A percentile compares a stretch with the other conserved stretches of the same genome.
phyloP scores from a whole-genome alignment of 2,329 filamentous ascomycete species.

The Curvularia spicifera region DNA sequence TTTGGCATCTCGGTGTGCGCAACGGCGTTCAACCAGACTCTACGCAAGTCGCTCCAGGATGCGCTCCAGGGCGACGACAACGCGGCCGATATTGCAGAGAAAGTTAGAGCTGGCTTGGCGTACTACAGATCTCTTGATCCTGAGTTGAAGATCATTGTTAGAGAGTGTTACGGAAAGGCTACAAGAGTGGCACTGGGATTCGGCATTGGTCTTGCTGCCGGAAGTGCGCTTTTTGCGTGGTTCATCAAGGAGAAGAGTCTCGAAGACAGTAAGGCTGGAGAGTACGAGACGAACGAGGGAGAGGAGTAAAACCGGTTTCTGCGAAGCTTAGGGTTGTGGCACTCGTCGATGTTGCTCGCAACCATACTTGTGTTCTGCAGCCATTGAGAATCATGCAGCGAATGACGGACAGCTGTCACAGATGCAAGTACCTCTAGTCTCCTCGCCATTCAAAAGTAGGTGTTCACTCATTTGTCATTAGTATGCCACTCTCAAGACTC shows the following conservation, averaged over 20 bases:
- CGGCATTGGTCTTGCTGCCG: slow-evolving; percentile 58
- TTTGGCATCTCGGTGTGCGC: slow-evolving; percentile 72
- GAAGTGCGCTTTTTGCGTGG: slow-evolving; percentile 55
- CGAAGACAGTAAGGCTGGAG: slow-evolving; percentile 12
- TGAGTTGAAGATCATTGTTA: slow-evolving; percentile 64
- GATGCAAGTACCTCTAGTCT: not conserved
- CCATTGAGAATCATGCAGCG: not conserved
- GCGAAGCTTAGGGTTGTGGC: not conserved
- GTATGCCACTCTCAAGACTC: not conserved
- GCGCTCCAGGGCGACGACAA: slow-evolving; percentile 64
- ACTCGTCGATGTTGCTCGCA: not conserved
- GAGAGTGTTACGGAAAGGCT: slow-evolving; percentile 68
- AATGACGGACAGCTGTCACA: not conserved
- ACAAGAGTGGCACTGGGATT: slow-evolving; percentile 60
- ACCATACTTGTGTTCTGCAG: not conserved
- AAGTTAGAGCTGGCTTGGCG: slow-evolving; percentile 72
- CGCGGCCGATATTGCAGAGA: slow-evolving; percentile 69
- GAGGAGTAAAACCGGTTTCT: not conserved
- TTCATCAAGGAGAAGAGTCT: slow-evolving; percentile 54
- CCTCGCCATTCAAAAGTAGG: not conserved
- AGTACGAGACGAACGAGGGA: not conserved
- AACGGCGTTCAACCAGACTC: slow-evolving; percentile 72
- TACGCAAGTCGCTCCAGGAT: slow-evolving; percentile 63
- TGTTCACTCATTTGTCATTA: not conserved
- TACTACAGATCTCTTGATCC: slow-evolving; percentile 71